Percentiles rank a stretch among this genome's conserved stretches.
These are phyloP conservation scores for Leucogyrophana mollusca DNA, from an alignment of 768 basidiomycete species.

Conservation along the genomic window DNA sequence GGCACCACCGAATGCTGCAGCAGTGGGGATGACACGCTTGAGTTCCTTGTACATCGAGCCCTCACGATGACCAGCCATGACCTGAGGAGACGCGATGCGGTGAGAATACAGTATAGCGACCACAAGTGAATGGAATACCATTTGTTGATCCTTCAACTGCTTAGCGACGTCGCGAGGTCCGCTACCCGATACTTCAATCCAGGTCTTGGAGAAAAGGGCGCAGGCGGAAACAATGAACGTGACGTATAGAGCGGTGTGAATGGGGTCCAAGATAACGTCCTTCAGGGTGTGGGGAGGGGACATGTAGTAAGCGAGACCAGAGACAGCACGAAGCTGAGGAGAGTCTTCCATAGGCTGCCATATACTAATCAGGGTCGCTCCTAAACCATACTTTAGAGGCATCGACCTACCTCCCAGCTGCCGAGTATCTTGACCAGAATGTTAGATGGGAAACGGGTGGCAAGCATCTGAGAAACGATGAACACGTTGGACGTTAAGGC, in stretches of 20 bases:
- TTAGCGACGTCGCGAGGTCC: conserved; percentile 96
- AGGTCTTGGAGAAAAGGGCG: conserved; percentile 98
- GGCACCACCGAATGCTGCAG: conserved; percentile 97
- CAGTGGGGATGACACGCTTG: conserved; percentile 96
- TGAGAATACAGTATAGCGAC: no score
- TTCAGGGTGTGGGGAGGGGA: conserved; percentile 94
- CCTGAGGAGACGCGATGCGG: conserved; percentile 45
- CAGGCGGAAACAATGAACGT: conserved; percentile 91
- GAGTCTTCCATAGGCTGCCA: conserved; percentile 88
- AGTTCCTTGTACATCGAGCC: conserved; percentile 99
- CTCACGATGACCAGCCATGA: conserved; percentile 90
- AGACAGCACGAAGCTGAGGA: conserved; percentile 84
- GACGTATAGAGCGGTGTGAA: conserved; percentile 91
- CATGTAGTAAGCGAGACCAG: conserved; percentile 97
- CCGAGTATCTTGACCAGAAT: conserved; percentile 87
- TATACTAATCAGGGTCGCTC: conserved; percentile 1
- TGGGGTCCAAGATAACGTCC: conserved; percentile 85
- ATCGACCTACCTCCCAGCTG: conserved; percentile 87
- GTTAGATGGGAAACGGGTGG: conserved; percentile 87
- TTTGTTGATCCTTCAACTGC: conserved; percentile 97
- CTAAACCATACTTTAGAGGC: not conserved
- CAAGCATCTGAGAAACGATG: conserved; percentile 95
- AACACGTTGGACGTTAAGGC: conserved; percentile 94
- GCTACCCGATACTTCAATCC: conserved; percentile 98
- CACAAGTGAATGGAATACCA: conserved; percentile 56